Evolutionary conservation across 192 early-diverging fungal genomes (phyloP).

Genomic region (Geranomyces michiganensis): DNA sequence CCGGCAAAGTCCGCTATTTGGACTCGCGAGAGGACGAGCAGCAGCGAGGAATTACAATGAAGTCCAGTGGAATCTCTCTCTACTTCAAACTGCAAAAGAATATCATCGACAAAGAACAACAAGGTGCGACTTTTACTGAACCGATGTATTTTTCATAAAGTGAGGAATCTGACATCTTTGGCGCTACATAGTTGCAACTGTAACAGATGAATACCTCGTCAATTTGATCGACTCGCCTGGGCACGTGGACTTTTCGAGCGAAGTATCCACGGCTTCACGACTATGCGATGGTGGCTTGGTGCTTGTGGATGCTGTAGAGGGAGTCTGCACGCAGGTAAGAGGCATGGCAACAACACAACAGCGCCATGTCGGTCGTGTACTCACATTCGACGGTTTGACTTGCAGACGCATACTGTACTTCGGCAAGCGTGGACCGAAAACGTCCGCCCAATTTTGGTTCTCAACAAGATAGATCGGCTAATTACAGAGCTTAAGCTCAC

Average conservation of each 20-base stretch:
- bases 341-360: background rate
- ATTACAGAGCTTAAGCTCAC: constrained; percentile 93
- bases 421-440: constrained; percentile 93
- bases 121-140: background rate
- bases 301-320: constrained; percentile 96
- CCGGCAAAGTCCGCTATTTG: constrained; percentile 94
- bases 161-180: no score
- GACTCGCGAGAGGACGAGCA: constrained; percentile 98
- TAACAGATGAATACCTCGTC: constrained; percentile 76
- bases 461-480: constrained; percentile 98
- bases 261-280: constrained; percentile 98
- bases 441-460: constrained; percentile 87
- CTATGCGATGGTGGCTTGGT: constrained; percentile 95
- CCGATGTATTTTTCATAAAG: no score
- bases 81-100: constrained; percentile 77
- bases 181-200: constrained; percentile 2
- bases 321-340: constrained; percentile 92
- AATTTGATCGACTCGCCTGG: constrained; percentile 99
- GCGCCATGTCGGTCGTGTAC: background rate
- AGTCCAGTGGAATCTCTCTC: constrained; percentile 92
- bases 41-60: constrained; percentile 98
- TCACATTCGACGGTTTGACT: background rate
- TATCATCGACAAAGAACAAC: constrained; percentile 26
- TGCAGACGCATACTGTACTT: constrained; percentile 90
- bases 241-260: constrained; percentile 97